Evolutionary conservation across 495 filamentous ascomycete species (phyloP), one percentile per base, ranked within the genome.

Genomic region (Penicillium simplicissimum): DNA sequence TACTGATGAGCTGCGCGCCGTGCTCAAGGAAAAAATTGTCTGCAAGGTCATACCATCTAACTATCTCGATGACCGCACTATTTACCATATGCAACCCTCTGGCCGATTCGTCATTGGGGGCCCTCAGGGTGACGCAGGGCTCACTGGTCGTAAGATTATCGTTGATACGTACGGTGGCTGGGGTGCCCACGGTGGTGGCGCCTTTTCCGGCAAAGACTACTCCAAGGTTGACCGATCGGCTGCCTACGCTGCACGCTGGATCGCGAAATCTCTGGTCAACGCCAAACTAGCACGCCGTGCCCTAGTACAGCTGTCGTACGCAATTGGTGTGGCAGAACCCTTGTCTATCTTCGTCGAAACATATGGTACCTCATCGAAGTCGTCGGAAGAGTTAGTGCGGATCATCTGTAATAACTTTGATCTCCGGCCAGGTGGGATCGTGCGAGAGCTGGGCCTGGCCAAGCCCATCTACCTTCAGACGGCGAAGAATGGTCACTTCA

Each of bases 191-290:
- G 95, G 95, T 85, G 95, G 95, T 82, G 95, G 95, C 86, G 95
- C 95, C 78, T 98, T 98, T 89, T 98, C 95, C 73, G 95, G 95
- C 74, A 98, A 98, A 88, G 95, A 98, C 78, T 98, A 97, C 90
- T 96, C 92, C 82, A 98, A 98, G 85, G 95, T 98, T 79, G 95
- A 98, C 77, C 91, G 95, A 68, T 97, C 93, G 34, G 95, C 95
- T 66, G 95, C 95, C 71, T 98, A 98, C 82, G 86, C 96, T 66
- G 93, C 88, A 69, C 91, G 95, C 69, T 98, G 95, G 95, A 90
- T 98, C 77, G 95, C 95, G 75, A 98, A 98, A 87, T 98, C 95
- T 43, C 84, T 98, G 64, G 91, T 98, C 60, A 80, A 88, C 69
- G 89, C 93, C 70, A 87, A 88, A 67, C 90, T 98, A 59, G 89